A percentile compares a stretch with the other conserved stretches of the same genome.
phyloP scores from a whole-genome alignment of 352 stramenopile species.

The Phytophthora multivora region DNA sequence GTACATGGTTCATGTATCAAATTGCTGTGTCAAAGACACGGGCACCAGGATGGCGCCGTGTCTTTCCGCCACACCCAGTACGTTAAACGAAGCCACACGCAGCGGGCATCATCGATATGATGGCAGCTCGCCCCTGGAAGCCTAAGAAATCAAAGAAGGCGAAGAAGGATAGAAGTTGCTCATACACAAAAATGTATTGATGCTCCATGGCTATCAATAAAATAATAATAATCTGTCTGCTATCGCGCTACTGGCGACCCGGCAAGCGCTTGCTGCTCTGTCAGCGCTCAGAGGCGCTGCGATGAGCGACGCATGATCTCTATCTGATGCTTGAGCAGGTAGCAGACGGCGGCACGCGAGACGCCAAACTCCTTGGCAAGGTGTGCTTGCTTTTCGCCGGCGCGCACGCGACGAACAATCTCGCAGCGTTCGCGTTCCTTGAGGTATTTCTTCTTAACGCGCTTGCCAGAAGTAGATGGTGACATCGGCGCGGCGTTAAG shows the following conservation, averaged over 20 bases:
- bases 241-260: slow-evolving; percentile 1
- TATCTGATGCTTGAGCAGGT: slow-evolving; percentile 67
- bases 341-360: slow-evolving; percentile 64
- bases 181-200: slow-evolving; percentile 34
- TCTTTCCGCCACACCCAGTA: slow-evolving; percentile 27
- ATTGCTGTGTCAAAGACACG: slow-evolving; percentile 20
- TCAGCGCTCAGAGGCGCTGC: slow-evolving; percentile 32
- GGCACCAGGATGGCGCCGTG: slow-evolving; percentile 11
- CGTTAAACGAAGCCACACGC: slow-evolving; percentile 7
- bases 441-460: slow-evolving; percentile 73
- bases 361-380: slow-evolving; percentile 72
- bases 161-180: background rate
- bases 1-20: slow-evolving; percentile 1
- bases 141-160: background rate
- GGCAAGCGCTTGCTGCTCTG: background rate
- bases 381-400: slow-evolving; percentile 64
- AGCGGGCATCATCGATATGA: background rate
- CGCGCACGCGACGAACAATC: slow-evolving; percentile 63
- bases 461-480: slow-evolving; percentile 27
- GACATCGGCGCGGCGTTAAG: slow-evolving; percentile 22
- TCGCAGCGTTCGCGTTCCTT: slow-evolving; percentile 67
- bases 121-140: no score
- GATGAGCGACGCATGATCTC: slow-evolving; percentile 61
- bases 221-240: slow-evolving; percentile 39
- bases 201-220: slow-evolving; percentile 27